Conservation (phyloP, 139 green algal genomes). For the Asterochloris erici region DNA sequence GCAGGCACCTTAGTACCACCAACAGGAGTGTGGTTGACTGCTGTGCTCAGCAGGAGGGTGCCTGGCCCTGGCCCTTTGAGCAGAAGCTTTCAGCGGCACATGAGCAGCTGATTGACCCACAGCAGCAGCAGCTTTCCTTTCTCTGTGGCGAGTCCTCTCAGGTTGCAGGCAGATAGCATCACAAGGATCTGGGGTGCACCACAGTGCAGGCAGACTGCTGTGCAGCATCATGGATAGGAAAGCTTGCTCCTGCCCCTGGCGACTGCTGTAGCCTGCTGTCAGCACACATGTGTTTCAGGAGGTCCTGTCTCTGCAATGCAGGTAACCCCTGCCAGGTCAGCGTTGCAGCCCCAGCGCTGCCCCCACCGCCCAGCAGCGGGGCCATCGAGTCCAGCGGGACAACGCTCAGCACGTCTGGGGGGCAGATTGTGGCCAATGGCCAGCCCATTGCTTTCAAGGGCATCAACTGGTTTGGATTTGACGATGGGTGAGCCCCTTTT, state of each 20-base stretch:
- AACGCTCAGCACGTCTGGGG: constrained; percentile 12
- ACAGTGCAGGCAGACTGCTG: no score
- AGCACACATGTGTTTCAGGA: neutral
- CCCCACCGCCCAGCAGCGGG: neutral
- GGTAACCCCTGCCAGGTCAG: neutral
- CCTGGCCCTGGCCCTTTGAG: no score
- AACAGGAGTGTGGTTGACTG: no score
- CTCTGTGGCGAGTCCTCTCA: no score
- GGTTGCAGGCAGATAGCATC: no score
- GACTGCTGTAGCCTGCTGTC: neutral
- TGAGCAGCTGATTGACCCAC: no score
- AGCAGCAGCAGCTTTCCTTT: no score
- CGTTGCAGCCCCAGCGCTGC: constrained; percentile 5
- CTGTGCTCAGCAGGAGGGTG: no score
- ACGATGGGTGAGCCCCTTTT: neutral
- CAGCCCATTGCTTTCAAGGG: constrained; percentile 13
- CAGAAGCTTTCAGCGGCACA: no score
- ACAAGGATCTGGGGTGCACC: no score
- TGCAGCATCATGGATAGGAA: no score
- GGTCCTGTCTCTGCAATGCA: neutral
- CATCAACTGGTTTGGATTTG: constrained; percentile 34
- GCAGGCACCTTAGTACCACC: no score
- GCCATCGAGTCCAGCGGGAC: neutral
- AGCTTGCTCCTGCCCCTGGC: neutral
- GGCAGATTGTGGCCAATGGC: constrained; percentile 28